Evolutionary conservation across 805 yeast genomes (phyloP).

Genomic region (Yarrowia sp.): DNA sequence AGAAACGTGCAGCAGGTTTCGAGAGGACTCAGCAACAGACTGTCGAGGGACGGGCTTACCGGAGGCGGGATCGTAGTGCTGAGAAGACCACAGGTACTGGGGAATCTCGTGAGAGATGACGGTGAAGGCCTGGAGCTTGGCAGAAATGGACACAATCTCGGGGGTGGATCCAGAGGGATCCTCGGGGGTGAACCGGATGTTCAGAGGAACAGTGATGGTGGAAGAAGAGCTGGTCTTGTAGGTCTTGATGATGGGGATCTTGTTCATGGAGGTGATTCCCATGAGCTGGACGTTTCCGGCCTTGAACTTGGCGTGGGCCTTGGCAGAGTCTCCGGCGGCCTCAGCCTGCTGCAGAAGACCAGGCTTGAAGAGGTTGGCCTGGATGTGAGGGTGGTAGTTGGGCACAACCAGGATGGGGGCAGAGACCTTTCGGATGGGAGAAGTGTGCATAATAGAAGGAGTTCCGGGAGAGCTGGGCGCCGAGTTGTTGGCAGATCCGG

Average conservation of each 20-base stretch:
- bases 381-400: slow-evolving; percentile 22
- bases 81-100: slow-evolving; percentile 24
- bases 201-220: slow-evolving; percentile 14
- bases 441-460: background rate
- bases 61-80: slow-evolving; percentile 19
- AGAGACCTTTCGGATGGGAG: slow-evolving; percentile 16
- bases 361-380: slow-evolving; percentile 25
- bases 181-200: slow-evolving; percentile 16
- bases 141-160: slow-evolving; percentile 20
- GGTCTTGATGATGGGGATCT: slow-evolving; percentile 23
- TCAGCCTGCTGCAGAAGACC: slow-evolving; percentile 23
- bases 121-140: slow-evolving; percentile 20
- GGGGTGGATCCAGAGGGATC: slow-evolving; percentile 22
- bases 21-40: slow-evolving; percentile 9
- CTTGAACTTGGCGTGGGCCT: slow-evolving; percentile 24
- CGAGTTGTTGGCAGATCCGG: slow-evolving; percentile 22
- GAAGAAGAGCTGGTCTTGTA: slow-evolving; percentile 14
- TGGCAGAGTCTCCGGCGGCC: slow-evolving; percentile 13
- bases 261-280: slow-evolving; percentile 22
- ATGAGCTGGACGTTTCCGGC: slow-evolving; percentile 19
- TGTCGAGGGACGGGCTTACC: slow-evolving; percentile 16
- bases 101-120: slow-evolving; percentile 23
- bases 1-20: slow-evolving; percentile 17
- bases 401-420: slow-evolving; percentile 8
- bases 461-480: slow-evolving; percentile 14